A percentile compares a stretch with the other conserved stretches of the same genome.
Conservation (phyloP, 2,329 filamentous ascomycete species). For the Lomentospora prolificans region DNA sequence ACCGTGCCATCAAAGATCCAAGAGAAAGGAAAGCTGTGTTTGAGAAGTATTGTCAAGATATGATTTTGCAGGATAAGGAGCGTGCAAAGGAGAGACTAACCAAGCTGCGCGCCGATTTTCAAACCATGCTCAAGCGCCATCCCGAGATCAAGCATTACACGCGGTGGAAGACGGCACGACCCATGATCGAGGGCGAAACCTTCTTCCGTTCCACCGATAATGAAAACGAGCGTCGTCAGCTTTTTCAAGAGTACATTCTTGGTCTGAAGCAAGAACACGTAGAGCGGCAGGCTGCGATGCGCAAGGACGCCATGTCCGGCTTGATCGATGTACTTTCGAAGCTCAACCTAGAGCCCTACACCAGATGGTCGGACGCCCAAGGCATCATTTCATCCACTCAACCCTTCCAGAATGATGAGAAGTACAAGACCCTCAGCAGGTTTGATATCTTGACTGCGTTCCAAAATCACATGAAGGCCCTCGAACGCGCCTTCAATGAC, state of each 20-base stretch:
- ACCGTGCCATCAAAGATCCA: conserved; percentile 84
- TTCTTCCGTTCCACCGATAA: conserved; percentile 87
- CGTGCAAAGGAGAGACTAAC: conserved; percentile 85
- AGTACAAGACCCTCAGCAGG: conserved; percentile 76
- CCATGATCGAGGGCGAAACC: conserved; percentile 89
- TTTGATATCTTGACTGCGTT: conserved; percentile 88
- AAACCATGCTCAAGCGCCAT: conserved; percentile 90
- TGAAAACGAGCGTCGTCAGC: conserved; percentile 75
- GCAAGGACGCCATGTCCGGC: conserved; percentile 76
- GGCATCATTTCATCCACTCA: conserved; percentile 67
- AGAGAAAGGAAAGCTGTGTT: conserved; percentile 85
- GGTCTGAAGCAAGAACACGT: conserved; percentile 73
- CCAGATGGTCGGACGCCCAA: conserved; percentile 87
- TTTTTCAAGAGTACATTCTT: conserved; percentile 88
- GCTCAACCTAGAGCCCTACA: conserved; percentile 83
- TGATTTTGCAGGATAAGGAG: conserved; percentile 87
- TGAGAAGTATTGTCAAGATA: conserved; percentile 87
- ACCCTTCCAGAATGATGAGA: conserved; percentile 70
- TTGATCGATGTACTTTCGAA: conserved; percentile 68
- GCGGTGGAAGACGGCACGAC: conserved; percentile 89
- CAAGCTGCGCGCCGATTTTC: conserved; percentile 89
- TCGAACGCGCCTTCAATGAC: conserved; percentile 89
- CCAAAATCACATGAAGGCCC: conserved; percentile 85
- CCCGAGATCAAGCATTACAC: conserved; percentile 97
- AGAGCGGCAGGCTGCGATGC: conserved; percentile 61